Evolutionary conservation across 805 yeast genomes (phyloP).

Genomic region (Yamadazyma nakazawae): DNA sequence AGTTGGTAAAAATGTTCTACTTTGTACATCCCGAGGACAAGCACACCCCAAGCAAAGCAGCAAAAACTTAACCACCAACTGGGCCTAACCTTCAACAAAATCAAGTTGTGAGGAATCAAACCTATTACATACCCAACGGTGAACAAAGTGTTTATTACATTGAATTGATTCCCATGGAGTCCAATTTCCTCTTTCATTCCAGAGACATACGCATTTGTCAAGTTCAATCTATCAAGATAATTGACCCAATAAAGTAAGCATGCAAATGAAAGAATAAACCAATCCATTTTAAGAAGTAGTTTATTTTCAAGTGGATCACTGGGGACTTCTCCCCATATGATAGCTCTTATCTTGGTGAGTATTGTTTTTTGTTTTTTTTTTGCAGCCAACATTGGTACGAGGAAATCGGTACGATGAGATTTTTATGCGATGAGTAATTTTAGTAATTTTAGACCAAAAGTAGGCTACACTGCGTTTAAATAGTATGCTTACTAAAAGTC

Average conservation of each 20-base stretch:
- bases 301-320: slow-evolving; percentile 27
- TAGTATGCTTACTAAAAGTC: no score
- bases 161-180: slow-evolving; percentile 47
- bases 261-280: slow-evolving; percentile 40
- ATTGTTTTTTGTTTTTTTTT: not conserved
- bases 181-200: slow-evolving; percentile 60
- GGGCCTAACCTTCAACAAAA: slow-evolving; percentile 51
- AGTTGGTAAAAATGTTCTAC: slow-evolving; percentile 47
- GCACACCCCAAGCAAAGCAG: slow-evolving; percentile 53
- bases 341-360: slow-evolving; percentile 7
- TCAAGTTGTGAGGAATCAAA: slow-evolving; percentile 59
- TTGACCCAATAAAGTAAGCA: slow-evolving; percentile 46
- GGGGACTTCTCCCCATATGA: slow-evolving; percentile 34
- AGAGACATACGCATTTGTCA: slow-evolving; percentile 52
- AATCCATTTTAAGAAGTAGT: slow-evolving; percentile 35
- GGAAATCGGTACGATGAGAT: not conserved
- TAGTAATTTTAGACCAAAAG: no score
- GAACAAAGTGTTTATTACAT: slow-evolving; percentile 52
- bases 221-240: slow-evolving; percentile 50
- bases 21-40: slow-evolving; percentile 50
- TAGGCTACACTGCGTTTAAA: no score
- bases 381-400: slow-evolving; percentile 2
- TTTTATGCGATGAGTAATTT: not conserved
- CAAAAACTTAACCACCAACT: slow-evolving; percentile 54
- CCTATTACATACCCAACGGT: slow-evolving; percentile 61